A percentile compares a stretch with the other conserved stretches of the same genome.
Evolutionary conservation across 352 stramenopile species (phyloP).

Genomic region (Phytopythium cucurbitacearum): DNA sequence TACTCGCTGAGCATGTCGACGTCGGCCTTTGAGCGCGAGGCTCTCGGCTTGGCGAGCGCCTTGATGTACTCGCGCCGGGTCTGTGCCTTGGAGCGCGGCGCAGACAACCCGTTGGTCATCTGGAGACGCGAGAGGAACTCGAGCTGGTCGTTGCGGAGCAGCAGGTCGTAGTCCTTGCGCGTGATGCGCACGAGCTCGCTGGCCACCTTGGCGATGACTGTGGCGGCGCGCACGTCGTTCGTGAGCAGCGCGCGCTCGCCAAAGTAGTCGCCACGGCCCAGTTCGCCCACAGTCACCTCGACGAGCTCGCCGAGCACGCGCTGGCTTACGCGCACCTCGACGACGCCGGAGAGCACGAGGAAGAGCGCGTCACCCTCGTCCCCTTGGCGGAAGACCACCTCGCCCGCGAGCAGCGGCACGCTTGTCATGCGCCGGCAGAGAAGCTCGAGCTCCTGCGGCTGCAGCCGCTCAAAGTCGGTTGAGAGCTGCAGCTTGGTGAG

Average conservation of each 20-base stretch:
- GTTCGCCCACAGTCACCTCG: conserved; percentile 63
- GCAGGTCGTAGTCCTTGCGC: conserved; percentile 64
- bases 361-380: conserved; percentile 75
- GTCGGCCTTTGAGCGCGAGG: conserved; percentile 39
- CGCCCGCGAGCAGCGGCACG: conserved; percentile 37
- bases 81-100: conserved; percentile 14
- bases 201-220: conserved; percentile 46
- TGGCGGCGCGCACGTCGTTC: conserved; percentile 57
- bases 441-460: conserved; percentile 53
- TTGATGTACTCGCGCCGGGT: conserved; percentile 51
- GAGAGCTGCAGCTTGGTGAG: conserved; percentile 74
- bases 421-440: conserved; percentile 58
- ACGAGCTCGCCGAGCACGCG: conserved; percentile 55
- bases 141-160: conserved; percentile 70
- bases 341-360: conserved; percentile 54
- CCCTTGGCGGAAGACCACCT: conserved; percentile 64
- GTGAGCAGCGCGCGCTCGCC: conserved; percentile 60
- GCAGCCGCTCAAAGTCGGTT: conserved; percentile 60
- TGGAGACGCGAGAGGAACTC: conserved; percentile 66
- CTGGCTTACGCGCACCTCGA: conserved; percentile 61
- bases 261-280: conserved; percentile 68
- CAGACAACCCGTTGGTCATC: conserved; percentile 30
- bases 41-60: conserved; percentile 50
- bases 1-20: conserved; percentile 66
- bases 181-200: conserved; percentile 64